Base-by-base conservation (phyloP, 164 flowering plant species). In the Vitis labrusca region DNA sequence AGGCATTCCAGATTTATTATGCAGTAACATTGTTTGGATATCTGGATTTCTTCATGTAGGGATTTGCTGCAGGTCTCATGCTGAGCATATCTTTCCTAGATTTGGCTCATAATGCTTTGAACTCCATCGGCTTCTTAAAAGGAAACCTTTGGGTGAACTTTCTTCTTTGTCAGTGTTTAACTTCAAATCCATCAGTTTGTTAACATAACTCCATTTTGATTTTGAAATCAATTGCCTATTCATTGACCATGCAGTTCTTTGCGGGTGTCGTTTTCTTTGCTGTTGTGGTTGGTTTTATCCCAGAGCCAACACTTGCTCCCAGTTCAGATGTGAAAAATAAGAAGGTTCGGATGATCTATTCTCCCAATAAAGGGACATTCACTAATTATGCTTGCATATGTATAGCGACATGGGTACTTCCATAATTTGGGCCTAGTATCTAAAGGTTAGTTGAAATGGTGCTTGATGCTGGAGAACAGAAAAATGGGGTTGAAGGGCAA, bases 11-110 rank as follows among this genome's bases (percentile, higher is more conserved):
- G 37, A 55, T 49, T 65, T 27, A n/a, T 63, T 48, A 44, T 15
- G 14, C 19, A n/a, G 56, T 47, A 2, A 9, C 3, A 15, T 11
- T 47, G 2, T 60, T 19, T 63, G 57, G 73, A 73, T 6, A 11
- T 15, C 27, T 47, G 37, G 30, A 49, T 49, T 60, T 14, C 15
- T 67, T 12, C 51, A 8, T 84, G 68, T 82, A 94, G 96, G 99
- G 98, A 15, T 95, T 95, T 83, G 98, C 99, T 72, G 97, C 97
- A 2, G 99, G 99, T 53, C 89, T 95, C 55, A 93, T 95, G 98
- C 79, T 95, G 77, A 89, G 98, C 86, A 95, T 95, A 77, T 95
- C 99, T 30, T 95, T 95, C 82, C 77, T 95, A 1, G 98, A 95
- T 83, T 83, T 93, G 86, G 99, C 99, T 67, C 98, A 91, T 80